Percentiles rank a stretch among this genome's conserved stretches.
Evolutionary conservation across 2,329 filamentous ascomycete species (phyloP).

Genomic region (Fusarium haematococcum): DNA sequence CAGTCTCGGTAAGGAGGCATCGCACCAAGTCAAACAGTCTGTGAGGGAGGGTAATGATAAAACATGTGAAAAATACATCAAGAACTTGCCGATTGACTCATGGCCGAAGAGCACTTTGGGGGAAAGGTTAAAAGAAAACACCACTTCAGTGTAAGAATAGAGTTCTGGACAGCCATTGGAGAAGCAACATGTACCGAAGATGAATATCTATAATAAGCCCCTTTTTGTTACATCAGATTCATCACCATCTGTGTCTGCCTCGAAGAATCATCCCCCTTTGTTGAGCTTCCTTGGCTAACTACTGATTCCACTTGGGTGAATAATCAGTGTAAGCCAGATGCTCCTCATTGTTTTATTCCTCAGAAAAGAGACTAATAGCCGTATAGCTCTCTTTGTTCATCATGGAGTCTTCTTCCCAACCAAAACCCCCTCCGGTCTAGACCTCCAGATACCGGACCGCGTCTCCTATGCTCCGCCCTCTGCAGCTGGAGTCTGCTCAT

Average conservation of each 20-base stretch:
- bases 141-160: not conserved
- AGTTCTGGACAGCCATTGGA: not conserved
- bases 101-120: not conserved
- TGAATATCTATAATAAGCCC: not conserved
- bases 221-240: not conserved
- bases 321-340: not conserved
- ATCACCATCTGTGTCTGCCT: not conserved
- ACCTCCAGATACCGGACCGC: not conserved
- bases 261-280: not conserved
- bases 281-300: not conserved
- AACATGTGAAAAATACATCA: not conserved
- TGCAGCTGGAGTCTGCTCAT: not conserved
- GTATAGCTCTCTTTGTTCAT: not conserved
- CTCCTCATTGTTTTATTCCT: not conserved
- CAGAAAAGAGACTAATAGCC: not conserved
- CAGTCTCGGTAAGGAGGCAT: not conserved
- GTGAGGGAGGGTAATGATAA: not conserved
- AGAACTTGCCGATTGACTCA: not conserved
- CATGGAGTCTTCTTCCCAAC: not conserved
- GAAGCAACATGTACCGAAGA: not conserved
- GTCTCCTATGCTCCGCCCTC: not conserved
- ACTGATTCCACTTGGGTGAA: not conserved
- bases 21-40: not conserved
- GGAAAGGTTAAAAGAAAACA: not conserved
- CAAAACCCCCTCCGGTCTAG: not conserved